Evolutionary conservation across 441 rosid genomes (phyloP).

Genomic region (Cnidoscolus chayamansa): DNA sequence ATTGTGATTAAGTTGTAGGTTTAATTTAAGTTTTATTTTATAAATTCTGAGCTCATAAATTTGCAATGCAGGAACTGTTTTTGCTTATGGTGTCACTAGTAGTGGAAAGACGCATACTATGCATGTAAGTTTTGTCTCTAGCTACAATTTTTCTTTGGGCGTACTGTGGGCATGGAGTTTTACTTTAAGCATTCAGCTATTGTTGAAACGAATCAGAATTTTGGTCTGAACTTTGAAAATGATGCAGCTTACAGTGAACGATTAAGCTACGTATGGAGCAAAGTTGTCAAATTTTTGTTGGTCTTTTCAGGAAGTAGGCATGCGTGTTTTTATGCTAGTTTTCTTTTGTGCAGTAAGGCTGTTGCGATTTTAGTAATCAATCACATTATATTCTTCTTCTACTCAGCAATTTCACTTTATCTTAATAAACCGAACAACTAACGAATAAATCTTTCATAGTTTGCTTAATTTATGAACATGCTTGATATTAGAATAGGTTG

Average conservation of each 20-base stretch:
- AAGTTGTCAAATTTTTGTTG: background rate
- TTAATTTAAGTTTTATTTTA: background rate
- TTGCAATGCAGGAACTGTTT: constrained; percentile 79
- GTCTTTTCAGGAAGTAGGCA: background rate
- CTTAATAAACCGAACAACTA: background rate
- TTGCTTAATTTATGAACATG: background rate
- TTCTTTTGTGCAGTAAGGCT: background rate
- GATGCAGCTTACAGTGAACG: background rate
- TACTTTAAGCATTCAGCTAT: background rate
- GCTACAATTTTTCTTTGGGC: background rate
- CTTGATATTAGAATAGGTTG: background rate
- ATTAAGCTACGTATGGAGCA: background rate
- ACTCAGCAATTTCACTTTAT: background rate
- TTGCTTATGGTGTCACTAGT: constrained; percentile 99
- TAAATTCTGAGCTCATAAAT: background rate
- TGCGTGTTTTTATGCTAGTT: background rate
- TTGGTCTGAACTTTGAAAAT: constrained; percentile 1
- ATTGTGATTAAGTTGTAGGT: background rate
- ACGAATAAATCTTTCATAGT: background rate
- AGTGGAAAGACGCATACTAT: constrained; percentile 99
- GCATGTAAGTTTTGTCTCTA: constrained; percentile 63
- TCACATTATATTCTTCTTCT: background rate
- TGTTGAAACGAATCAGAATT: background rate
- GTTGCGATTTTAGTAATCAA: background rate
- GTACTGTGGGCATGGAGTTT: background rate